Conservation (phyloP, 1,284 basidiomycete species). For the Naganishia albida region DNA sequence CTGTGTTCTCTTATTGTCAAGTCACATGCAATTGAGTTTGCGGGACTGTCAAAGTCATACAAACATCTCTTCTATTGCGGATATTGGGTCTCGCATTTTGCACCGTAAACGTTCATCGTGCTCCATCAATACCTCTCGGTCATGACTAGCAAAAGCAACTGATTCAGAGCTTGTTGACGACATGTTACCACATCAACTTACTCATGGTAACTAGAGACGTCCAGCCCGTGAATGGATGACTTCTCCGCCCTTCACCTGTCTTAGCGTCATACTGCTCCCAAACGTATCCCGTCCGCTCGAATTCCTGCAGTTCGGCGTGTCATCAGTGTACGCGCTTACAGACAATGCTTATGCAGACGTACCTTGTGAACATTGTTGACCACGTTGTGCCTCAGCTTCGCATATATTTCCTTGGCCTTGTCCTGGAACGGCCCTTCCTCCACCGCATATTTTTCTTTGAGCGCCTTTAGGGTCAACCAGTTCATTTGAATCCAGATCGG, state of each 20-base stretch:
- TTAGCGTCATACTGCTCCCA: conserved; percentile 93
- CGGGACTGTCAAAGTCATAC: not conserved
- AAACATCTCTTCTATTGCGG: too few species aligned
- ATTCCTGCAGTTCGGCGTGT: conserved; percentile 63
- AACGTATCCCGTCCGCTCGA: conserved; percentile 84
- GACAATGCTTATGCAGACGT: conserved; percentile 32
- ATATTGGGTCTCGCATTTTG: too few species aligned
- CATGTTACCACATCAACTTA: conserved; percentile 39
- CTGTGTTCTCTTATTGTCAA: too few species aligned
- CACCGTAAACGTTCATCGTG: too few species aligned
- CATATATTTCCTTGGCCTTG: conserved; percentile 74
- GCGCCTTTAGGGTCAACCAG: conserved; percentile 68
- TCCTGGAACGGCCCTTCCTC: conserved; percentile 77
- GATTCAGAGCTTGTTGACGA: too few species aligned
- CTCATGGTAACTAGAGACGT: conserved; percentile 78
- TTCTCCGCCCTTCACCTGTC: conserved; percentile 73
- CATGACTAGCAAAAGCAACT: conserved; percentile 19
- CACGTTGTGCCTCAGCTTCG: conserved; percentile 74
- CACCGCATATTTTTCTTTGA: conserved; percentile 60
- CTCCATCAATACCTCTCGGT: conserved; percentile 28
- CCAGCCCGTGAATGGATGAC: conserved; percentile 92
- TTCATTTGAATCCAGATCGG: conserved; percentile 98
- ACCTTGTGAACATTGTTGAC: conserved; percentile 84
- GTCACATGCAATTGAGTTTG: not conserved
- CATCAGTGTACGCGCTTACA: not conserved